A percentile compares a stretch with the other conserved stretches of the same genome.
Evolutionary conservation across 129 eudicot species (phyloP).

Genomic region (Daucus carota): DH1_v3.0 NC_030386.2:33037501-33038000

Average conservation of each 20-base stretch:
- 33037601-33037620: no score
- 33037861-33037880: background rate
- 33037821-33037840: background rate
- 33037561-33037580: no score
- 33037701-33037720: background rate
- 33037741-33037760: background rate
- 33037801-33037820: background rate
- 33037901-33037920: background rate
- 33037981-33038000: background rate
- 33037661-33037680: background rate
- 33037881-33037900: no score
- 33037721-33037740: background rate
- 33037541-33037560: background rate
- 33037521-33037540: background rate
- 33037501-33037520: background rate
- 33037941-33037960: background rate
- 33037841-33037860: background rate
- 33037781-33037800: background rate
- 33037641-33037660: background rate
- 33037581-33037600: background rate
- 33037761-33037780: background rate
- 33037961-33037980: background rate
- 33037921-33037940: background rate
- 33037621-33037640: background rate
- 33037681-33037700: background rate